A percentile compares a stretch with the other conserved stretches of the same genome.
phyloP scores from a whole-genome alignment of 2,329 filamentous ascomycete genomes.

The Berkeleyomyces rouxiae region DNA sequence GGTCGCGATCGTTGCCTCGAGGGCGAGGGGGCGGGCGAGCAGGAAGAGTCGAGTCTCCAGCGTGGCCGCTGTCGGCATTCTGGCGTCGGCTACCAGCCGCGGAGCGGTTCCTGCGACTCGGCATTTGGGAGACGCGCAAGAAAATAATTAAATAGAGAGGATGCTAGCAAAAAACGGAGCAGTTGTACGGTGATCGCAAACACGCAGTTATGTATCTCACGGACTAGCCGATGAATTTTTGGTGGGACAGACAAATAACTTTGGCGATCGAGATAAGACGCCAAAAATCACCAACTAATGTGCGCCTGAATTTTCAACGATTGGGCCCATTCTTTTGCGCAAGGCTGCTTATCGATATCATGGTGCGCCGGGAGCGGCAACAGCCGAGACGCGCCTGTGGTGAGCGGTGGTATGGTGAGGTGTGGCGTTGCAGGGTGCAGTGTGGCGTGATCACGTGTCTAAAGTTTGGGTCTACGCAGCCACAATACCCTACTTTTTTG shows the following conservation, averaged over 20 bases:
- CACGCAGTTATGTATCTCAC: neutral
- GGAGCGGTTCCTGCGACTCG: neutral
- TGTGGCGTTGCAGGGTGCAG: neutral
- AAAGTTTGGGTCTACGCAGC: neutral
- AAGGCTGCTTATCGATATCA: neutral
- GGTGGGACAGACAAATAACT: too few species aligned
- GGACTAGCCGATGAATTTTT: neutral
- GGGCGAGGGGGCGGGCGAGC: slow-evolving; percentile 3
- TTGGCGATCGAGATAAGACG: neutral
- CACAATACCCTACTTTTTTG: too few species aligned
- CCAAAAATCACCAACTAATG: neutral
- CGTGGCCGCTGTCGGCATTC: slow-evolving; percentile 41
- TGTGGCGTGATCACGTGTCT: neutral
- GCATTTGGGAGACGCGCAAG: neutral
- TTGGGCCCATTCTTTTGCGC: neutral
- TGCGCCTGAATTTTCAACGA: neutral
- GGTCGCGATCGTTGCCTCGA: slow-evolving; percentile 5
- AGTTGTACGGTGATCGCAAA: neutral
- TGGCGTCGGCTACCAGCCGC: slow-evolving; percentile 7
- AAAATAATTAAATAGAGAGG: neutral
- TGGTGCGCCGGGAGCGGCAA: neutral
- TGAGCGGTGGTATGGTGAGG: too few species aligned
- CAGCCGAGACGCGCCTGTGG: neutral
- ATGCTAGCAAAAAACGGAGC: neutral
- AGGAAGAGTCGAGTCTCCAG: neutral